Evolutionary conservation across 2,329 filamentous ascomycete genomes (phyloP).

Genomic region (Bipolaris bicolor): DNA sequence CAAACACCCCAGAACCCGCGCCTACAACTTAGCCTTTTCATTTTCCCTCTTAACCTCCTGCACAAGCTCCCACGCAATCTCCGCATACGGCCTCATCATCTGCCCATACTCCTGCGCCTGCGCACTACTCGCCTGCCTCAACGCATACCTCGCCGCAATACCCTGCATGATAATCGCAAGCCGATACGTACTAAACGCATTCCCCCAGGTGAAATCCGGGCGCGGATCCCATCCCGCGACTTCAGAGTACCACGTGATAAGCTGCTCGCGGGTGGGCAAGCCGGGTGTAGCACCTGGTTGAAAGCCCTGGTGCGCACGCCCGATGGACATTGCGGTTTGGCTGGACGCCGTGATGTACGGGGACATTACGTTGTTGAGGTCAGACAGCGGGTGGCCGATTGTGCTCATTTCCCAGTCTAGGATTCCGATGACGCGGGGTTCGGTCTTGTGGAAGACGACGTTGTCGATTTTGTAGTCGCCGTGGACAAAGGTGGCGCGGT

Average conservation of each 20-base stretch:
- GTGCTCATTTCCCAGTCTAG: conserved; percentile 96
- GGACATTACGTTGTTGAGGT: conserved; percentile 77
- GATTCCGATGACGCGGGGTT: conserved; percentile 87
- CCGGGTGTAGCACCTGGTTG: conserved; percentile 68
- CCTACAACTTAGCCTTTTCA: conserved; percentile 27
- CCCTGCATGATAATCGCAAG: conserved; percentile 77
- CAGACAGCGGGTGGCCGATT: conserved; percentile 91
- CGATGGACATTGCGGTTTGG: conserved; percentile 47
- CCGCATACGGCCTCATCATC: conserved; percentile 73
- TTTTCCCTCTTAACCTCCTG: conserved; percentile 54
- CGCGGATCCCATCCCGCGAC: conserved; percentile 74
- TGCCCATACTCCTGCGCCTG: conserved; percentile 75
- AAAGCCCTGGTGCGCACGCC: conserved; percentile 60
- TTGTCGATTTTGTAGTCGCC: conserved; percentile 89
- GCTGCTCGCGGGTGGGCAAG: conserved; percentile 64
- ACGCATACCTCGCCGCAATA: conserved; percentile 86
- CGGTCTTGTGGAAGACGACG: conserved; percentile 79
- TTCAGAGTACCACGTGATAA: conserved; percentile 70
- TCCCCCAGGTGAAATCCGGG: conserved; percentile 66
- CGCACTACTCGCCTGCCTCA: conserved; percentile 86
- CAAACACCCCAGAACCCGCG: not conserved
- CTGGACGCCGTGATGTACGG: conserved; percentile 53
- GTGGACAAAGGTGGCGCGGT: conserved; percentile 81
- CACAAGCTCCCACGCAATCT: conserved; percentile 79
- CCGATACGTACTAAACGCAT: conserved; percentile 67